Base-by-base conservation (phyloP, 1,284 basidiomycete species). In the Moesziomyces sp. region DNA sequence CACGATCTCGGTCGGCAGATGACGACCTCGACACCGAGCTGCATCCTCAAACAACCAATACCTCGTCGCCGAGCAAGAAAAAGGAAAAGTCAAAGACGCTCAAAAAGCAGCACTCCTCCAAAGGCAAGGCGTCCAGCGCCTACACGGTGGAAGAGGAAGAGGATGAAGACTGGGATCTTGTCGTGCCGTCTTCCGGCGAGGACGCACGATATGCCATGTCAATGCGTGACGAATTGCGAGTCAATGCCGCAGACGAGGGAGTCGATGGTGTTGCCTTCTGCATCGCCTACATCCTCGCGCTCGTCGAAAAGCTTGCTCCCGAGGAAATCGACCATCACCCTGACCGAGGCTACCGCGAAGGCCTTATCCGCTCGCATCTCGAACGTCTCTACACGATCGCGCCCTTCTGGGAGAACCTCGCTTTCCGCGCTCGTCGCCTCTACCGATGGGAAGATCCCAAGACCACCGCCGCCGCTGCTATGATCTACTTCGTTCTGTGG, bases 401-500 rank as follows among this genome's bases (percentile, higher is more conserved):
- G 7, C 82, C 82, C 0, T 84, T 84, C 51, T 84, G 82, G 82
- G 82, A 84, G 52, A 73, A 80, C 60, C 73, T 84, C 14, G 71
- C 52, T 28, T 35, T 43, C 35, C 63, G 68, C 14, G 58, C 58
- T 8, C 67, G 73, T 3, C 58, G 64, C 1, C 52, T 75, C 30
- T 75, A 75, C 33, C 68, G 73, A 3, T 75, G 73, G 73, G 73
- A 75, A 24, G 68, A 75, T 49, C 68, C 73, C 42, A 71, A 68
- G 28, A 72, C 58, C 5, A 81, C 82, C 4, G 78, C 75, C 0
- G 68, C 75, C 16, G 77, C 77, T 7, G 78, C 80, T 23, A 84
- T 83, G 82, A 68, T 78, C 58, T 84, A 84, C 61, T 84, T 83
- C 64, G 76, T 80, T n/a, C 69, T 84, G 16, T 84, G 82, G 82